These are phyloP conservation scores for Alternaria brassicicola DNA, from an alignment of 2,329 filamentous ascomycete genomes.

Conservation along the genomic window DNA sequence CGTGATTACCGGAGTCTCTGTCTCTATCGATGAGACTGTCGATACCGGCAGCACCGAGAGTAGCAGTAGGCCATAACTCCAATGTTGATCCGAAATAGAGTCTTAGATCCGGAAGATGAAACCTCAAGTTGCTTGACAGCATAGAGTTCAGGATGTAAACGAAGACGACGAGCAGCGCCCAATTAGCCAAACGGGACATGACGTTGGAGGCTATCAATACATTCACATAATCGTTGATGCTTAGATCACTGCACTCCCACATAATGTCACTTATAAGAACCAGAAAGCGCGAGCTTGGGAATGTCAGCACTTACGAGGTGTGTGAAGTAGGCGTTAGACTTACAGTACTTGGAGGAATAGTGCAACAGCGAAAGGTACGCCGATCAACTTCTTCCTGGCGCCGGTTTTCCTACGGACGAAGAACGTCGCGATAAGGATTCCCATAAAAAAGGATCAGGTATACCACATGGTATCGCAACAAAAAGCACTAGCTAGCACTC, in stretches of 20 bases:
- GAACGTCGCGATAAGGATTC: conserved; percentile 21
- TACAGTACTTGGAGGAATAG: conserved; percentile 26
- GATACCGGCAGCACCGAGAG: conserved; percentile 81
- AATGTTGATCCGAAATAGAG: conserved; percentile 17
- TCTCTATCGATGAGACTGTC: conserved; percentile 78
- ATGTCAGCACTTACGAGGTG: background rate
- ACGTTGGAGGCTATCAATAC: conserved; percentile 24
- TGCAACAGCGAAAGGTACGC: conserved; percentile 21
- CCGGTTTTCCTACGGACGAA: conserved; percentile 26
- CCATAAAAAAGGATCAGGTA: conserved; percentile 27
- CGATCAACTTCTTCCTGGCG: conserved; percentile 29
- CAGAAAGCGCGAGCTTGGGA: conserved; percentile 17
- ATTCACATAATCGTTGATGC: conserved; percentile 5
- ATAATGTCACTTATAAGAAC: conserved; percentile 20
- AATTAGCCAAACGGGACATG: conserved; percentile 28
- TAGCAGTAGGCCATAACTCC: conserved; percentile 67
- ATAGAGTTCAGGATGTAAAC: conserved; percentile 33
- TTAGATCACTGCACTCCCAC: conserved; percentile 14
- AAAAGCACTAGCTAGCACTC: too few relatives aligned
- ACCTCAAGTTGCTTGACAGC: conserved; percentile 26
- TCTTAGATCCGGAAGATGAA: conserved; percentile 15
- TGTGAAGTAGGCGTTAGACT: conserved; percentile 3
- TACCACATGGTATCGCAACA: conserved; percentile 25
- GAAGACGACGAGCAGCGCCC: conserved; percentile 31
- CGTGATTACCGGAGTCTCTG: conserved; percentile 71